A percentile compares a stretch with the other conserved stretches of the same genome.
phyloP scores from a whole-genome alignment of 1,284 basidiomycete genomes.

The Pisolithus thermaeus region DNA sequence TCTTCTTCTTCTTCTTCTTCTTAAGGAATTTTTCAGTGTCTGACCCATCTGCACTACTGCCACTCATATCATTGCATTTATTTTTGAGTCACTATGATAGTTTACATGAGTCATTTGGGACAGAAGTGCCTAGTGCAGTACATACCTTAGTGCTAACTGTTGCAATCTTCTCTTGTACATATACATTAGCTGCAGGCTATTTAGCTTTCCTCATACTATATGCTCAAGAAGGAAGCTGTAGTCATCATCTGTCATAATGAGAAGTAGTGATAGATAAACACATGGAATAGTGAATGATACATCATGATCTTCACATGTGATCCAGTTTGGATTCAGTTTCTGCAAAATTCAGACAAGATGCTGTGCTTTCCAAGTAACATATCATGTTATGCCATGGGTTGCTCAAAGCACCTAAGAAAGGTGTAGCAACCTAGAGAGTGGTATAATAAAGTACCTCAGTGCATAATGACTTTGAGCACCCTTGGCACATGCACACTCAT shows the following conservation, averaged over 20 bases:
- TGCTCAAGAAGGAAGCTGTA: not conserved
- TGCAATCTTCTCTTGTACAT: not conserved
- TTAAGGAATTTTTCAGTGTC: not conserved
- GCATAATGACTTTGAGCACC: too few relatives aligned
- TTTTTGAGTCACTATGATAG: too few relatives aligned
- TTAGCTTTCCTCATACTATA: not conserved
- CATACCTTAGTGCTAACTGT: too few relatives aligned
- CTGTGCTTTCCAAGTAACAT: conserved; percentile 1
- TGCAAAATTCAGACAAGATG: not conserved
- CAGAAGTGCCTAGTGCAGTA: too few relatives aligned
- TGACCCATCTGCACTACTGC: not conserved
- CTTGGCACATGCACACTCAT: too few relatives aligned
- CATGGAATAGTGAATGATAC: not conserved
- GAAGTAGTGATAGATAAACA: not conserved
- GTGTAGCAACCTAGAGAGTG: too few relatives aligned
- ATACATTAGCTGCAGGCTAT: not conserved
- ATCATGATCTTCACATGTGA: not conserved
- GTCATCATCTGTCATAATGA: not conserved
- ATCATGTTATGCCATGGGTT: too few relatives aligned
- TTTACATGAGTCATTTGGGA: too few relatives aligned
- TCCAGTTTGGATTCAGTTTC: not conserved
- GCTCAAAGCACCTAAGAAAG: too few relatives aligned
- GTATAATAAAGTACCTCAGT: too few relatives aligned
- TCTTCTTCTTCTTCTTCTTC: not conserved
- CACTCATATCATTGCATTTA: too few relatives aligned